Conservation (phyloP, 2,329 filamentous ascomycete species). For the Colletotrichum sp. region DNA sequence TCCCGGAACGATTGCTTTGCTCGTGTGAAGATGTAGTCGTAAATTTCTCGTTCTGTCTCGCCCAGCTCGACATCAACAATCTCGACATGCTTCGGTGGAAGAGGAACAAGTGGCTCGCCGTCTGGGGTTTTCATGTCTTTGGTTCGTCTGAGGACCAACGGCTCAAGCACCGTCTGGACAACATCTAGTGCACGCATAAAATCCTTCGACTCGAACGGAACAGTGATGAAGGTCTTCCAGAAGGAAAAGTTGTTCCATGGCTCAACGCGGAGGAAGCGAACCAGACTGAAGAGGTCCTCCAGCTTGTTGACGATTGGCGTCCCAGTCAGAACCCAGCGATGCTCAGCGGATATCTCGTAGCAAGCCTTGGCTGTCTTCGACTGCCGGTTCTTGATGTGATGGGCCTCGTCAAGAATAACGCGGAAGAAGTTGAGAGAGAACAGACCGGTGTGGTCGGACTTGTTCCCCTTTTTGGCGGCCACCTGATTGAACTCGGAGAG, state of each 20-base stretch:
- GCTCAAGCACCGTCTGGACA: conserved; percentile 95
- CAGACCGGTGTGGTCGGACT: conserved; percentile 71
- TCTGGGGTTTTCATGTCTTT: conserved; percentile 98
- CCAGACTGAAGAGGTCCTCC: conserved; percentile 92
- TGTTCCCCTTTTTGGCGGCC: conserved; percentile 68
- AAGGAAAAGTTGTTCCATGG: conserved; percentile 99
- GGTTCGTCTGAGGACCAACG: conserved; percentile 90
- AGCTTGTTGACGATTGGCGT: conserved; percentile 97
- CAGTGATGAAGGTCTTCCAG: conserved; percentile 98
- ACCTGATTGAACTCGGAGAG: conserved; percentile 88
- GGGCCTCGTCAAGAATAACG: conserved; percentile 93
- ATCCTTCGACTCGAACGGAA: conserved; percentile 94
- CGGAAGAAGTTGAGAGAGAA: conserved; percentile 96
- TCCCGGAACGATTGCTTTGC: conserved; percentile 85
- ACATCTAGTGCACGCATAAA: conserved; percentile 94
- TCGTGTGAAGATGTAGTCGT: conserved; percentile 84
- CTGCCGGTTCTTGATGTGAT: conserved; percentile 87
- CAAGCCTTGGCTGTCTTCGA: conserved; percentile 96
- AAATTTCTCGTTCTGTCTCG: conserved; percentile 84
- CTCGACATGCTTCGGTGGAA: conserved; percentile 82
- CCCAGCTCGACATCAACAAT: conserved; percentile 89
- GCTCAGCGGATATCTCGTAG: conserved; percentile 83
- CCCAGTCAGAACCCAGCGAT: conserved; percentile 93
- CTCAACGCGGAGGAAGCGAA: conserved; percentile 91
- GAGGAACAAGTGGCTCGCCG: conserved; percentile 74